Evolutionary conservation across 805 yeast species (phyloP).

Genomic region (Ogataea minuta): DNA sequence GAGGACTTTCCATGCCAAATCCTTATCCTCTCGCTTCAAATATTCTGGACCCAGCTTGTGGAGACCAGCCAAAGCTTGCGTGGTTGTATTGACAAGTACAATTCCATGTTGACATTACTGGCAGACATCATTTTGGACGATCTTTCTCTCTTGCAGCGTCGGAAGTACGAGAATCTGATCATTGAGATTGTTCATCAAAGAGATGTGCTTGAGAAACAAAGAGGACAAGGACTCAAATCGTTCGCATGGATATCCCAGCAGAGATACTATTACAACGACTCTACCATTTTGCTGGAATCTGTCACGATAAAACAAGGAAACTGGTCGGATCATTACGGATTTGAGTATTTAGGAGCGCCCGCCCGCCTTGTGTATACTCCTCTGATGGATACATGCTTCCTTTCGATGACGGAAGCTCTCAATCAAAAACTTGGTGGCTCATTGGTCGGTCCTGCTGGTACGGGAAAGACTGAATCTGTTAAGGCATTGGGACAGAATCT

Average conservation of each 20-base stretch:
- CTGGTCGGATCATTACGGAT: conserved; percentile 61
- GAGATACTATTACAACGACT: conserved; percentile 40
- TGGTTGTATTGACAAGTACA: conserved; percentile 18
- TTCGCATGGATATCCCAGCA: conserved; percentile 54
- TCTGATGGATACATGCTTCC: conserved; percentile 58
- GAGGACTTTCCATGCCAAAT: conserved; percentile 54
- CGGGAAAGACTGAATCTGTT: conserved; percentile 91
- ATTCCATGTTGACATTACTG: conserved; percentile 18
- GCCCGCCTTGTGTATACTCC: conserved; percentile 78
- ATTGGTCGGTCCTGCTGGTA: conserved; percentile 95
- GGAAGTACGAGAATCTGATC: conserved; percentile 57
- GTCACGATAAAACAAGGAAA: conserved; percentile 53
- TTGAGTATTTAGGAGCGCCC: conserved; percentile 76
- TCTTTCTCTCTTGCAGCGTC: conserved; percentile 31
- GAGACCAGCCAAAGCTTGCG: conserved; percentile 28
- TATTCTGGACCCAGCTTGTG: conserved; percentile 49
- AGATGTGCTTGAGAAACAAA: conserved; percentile 31
- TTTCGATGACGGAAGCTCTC: conserved; percentile 72
- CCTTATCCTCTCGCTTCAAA: conserved; percentile 50
- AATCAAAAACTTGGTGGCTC: conserved; percentile 81
- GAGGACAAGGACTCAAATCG: background rate
- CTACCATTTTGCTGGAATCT: conserved; percentile 21
- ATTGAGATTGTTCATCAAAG: conserved; percentile 65
- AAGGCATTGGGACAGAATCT: conserved; percentile 78
- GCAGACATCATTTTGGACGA: conserved; percentile 35